Percentiles rank a stretch among this genome's conserved stretches.
Conservation (phyloP, 192 early-diverging fungal genomes). For the Rhizoclosmatium globosum region DNA sequence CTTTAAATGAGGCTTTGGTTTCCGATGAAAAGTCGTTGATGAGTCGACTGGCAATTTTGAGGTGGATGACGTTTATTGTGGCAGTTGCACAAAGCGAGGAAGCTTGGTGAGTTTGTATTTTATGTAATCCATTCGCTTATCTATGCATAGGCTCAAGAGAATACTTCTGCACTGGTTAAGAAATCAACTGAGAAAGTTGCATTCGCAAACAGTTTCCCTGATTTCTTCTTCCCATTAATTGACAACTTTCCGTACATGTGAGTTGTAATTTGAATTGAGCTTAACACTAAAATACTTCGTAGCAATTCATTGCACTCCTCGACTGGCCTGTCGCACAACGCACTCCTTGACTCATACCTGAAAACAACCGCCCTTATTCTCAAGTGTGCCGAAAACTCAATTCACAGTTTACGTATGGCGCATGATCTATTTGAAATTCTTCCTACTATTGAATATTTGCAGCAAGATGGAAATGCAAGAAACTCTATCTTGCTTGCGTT, state of each 20-base stretch:
- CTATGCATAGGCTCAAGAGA: neutral
- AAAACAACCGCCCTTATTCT: constrained; percentile 23
- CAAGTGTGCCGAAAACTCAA: constrained; percentile 37
- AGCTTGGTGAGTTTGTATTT: constrained; percentile 2
- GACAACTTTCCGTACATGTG: constrained; percentile 26
- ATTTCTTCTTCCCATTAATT: constrained; percentile 27
- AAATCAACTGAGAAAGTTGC: neutral
- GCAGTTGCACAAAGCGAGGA: constrained; percentile 4
- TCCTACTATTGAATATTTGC: neutral
- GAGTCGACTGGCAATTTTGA: neutral
- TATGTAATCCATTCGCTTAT: neutral
- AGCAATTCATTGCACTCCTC: neutral
- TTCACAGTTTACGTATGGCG: constrained; percentile 22
- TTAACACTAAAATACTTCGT: no score
- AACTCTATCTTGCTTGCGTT: constrained; percentile 6
- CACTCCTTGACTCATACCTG: constrained; percentile 17
- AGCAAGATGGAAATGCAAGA: constrained; percentile 9
- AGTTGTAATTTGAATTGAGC: neutral
- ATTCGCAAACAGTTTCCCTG: constrained; percentile 22
- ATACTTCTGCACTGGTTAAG: neutral
- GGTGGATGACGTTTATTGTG: constrained; percentile 28
- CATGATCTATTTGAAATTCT: constrained; percentile 18
- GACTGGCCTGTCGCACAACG: neutral
- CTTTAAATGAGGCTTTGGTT: constrained; percentile 3
- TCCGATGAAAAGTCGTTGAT: constrained; percentile 11